These are phyloP conservation scores for Monosporascus sp. DNA, from an alignment of 2,329 filamentous ascomycete genomes.

Conservation along the genomic window DNA sequence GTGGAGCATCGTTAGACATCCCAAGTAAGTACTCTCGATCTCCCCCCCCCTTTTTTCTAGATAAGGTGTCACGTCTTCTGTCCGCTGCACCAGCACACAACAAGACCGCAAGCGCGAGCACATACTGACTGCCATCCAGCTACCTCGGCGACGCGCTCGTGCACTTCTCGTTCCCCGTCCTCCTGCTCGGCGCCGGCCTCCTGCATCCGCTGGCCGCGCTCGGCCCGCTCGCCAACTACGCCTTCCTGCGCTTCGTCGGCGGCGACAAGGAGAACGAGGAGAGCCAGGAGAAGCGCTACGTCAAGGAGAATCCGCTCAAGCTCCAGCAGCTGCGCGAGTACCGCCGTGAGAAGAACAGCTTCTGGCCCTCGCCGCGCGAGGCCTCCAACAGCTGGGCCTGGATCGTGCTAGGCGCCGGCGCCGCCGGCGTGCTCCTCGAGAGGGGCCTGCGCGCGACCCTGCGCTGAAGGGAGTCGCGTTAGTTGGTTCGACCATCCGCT, in stretches of 20 bases:
- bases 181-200: conserved; percentile 49
- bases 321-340: conserved; percentile 47
- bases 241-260: conserved; percentile 50
- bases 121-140: conserved; percentile 25
- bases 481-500: too few relatives aligned
- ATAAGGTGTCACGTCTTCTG: not conserved
- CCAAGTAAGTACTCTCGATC: conserved; percentile 42
- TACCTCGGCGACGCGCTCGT: conserved; percentile 57
- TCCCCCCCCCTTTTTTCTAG: too few relatives aligned
- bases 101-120: too few relatives aligned
- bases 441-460: not conserved
- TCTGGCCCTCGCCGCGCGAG: conserved; percentile 50
- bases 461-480: too few relatives aligned
- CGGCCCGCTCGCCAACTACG: conserved; percentile 52
- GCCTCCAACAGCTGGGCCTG: conserved; percentile 51
- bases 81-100: too few relatives aligned
- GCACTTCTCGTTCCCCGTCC: conserved; percentile 53
- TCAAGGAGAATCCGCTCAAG: conserved; percentile 43
- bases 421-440: conserved; percentile 42
- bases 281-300: conserved; percentile 47
- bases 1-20: conserved; percentile 56
- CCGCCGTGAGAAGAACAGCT: conserved; percentile 49
- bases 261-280: conserved; percentile 51
- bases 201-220: conserved; percentile 49
- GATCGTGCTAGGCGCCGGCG: conserved; percentile 44